Evolutionary conservation across 2,329 filamentous ascomycete genomes (phyloP).

Genomic region (Akanthomyces lecanii): DNA sequence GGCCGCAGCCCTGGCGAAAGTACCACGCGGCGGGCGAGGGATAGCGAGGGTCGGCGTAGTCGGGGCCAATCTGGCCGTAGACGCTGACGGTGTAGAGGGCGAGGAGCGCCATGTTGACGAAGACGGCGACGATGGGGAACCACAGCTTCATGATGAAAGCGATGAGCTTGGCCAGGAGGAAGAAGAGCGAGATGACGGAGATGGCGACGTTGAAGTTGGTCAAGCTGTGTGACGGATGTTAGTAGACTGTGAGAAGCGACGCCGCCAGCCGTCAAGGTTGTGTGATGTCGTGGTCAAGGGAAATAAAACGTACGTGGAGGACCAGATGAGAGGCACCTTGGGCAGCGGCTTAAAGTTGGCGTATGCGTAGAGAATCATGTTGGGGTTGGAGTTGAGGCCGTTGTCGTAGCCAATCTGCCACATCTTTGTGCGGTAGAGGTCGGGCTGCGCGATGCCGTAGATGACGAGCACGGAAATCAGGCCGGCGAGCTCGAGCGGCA

Average conservation of each 20-base stretch:
- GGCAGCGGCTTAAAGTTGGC: constrained; percentile 65
- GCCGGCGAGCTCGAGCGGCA: constrained; percentile 62
- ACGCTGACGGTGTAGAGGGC: constrained; percentile 62
- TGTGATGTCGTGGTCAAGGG: not conserved
- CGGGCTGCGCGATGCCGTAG: constrained; percentile 68
- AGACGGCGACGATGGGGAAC: constrained; percentile 59
- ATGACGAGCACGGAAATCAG: constrained; percentile 64
- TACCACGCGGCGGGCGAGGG: constrained; percentile 68
- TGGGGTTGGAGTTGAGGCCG: constrained; percentile 71
- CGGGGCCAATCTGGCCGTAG: constrained; percentile 68
- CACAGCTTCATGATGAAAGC: constrained; percentile 68
- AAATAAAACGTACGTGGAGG: constrained; percentile 55
- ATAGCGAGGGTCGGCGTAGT: constrained; percentile 62
- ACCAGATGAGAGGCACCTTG: constrained; percentile 67
- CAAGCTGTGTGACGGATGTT: constrained; percentile 44
- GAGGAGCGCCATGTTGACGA: constrained; percentile 54
- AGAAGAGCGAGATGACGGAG: constrained; percentile 70
- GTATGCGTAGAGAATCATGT: constrained; percentile 65
- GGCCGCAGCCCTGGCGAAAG: constrained; percentile 63
- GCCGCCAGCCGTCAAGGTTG: not conserved
- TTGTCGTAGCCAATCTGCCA: constrained; percentile 69
- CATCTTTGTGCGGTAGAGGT: constrained; percentile 66
- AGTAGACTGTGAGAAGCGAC: constrained; percentile 3
- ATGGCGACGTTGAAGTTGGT: constrained; percentile 75
- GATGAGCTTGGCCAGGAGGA: constrained; percentile 66